Conservation (phyloP, 768 basidiomycete genomes). For the Paxillus rubicundulus region DNA sequence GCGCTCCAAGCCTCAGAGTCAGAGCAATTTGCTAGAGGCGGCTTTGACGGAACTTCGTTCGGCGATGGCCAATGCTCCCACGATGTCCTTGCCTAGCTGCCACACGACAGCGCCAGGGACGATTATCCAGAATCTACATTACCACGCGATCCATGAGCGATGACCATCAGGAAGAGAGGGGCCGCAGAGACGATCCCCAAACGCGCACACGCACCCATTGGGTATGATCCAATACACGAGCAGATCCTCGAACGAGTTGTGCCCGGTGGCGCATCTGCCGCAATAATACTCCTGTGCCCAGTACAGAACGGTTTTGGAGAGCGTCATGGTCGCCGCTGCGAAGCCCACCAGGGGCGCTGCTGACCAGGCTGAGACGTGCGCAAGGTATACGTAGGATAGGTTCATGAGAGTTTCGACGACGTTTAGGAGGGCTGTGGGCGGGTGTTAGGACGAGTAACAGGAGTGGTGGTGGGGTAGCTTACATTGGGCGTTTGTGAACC, state of each 20-base stretch:
- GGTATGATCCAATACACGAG: conserved; percentile 70
- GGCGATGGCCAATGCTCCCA: conserved; percentile 37
- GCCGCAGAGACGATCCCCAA: background rate
- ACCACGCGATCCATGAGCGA: background rate
- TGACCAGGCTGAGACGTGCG: conserved; percentile 59
- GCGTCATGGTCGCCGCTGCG: conserved; percentile 68
- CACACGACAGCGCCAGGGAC: conserved; percentile 60
- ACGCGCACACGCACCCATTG: conserved; percentile 58
- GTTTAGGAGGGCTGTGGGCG: conserved; percentile 64
- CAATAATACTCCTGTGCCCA: conserved; percentile 79
- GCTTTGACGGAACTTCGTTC: conserved; percentile 26
- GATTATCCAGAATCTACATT: conserved; percentile 71
- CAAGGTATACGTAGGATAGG: conserved; percentile 71
- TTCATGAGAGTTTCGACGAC: conserved; percentile 77
- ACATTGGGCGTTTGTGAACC: conserved; percentile 89
- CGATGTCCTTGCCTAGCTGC: conserved; percentile 63
- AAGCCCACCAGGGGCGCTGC: conserved; percentile 76
- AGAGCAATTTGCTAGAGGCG: conserved; percentile 33
- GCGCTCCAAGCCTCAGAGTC: conserved; percentile 8
- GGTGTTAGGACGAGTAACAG: background rate
- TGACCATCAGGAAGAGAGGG: background rate
- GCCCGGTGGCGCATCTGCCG: conserved; percentile 68
- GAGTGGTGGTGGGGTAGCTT: conserved; percentile 17
- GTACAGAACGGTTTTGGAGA: conserved; percentile 86
- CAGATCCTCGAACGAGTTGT: conserved; percentile 56